Percentiles rank a stretch among this genome's conserved stretches.
Conservation (phyloP, 129 eudicot genomes). For the Artemisia tridentata region DNA sequence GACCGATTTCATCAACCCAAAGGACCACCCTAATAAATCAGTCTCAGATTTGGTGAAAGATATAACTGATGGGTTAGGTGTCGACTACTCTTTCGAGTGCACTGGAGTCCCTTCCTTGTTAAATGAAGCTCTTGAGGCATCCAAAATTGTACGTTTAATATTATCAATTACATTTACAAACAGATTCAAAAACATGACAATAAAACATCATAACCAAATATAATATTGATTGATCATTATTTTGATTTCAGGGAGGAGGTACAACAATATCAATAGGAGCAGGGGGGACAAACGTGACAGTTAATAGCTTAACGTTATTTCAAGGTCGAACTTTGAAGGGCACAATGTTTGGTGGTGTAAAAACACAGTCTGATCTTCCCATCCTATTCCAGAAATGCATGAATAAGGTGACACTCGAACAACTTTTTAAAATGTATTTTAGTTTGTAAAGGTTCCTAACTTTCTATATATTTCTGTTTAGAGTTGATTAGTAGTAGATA, state of each 20-base stretch:
- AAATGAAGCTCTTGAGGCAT: slow-evolving; percentile 50
- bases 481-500: no score
- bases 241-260: slow-evolving; percentile 41
- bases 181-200: no score
- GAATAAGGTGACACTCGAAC: no score
- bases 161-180: no score
- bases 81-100: slow-evolving; percentile 54
- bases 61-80: slow-evolving; percentile 48
- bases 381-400: no score
- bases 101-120: slow-evolving; percentile 47
- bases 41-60: slow-evolving; percentile 48
- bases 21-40: slow-evolving; percentile 20
- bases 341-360: slow-evolving; percentile 46
- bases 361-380: no score
- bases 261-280: slow-evolving; percentile 37
- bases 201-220: no score
- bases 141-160: slow-evolving; percentile 40
- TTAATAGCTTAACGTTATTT: slow-evolving; percentile 28
- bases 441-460: no score
- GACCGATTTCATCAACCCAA: slow-evolving; percentile 56
- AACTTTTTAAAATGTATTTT: no score
- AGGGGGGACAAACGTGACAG: slow-evolving; percentile 32
- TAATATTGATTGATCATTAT: not conserved
- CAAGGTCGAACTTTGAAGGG: slow-evolving; percentile 43
- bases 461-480: no score